Percentiles rank a stretch among this genome's conserved stretches.
These are phyloP conservation scores for Trypanosoma mega DNA, from an alignment of 208 protist genomes.

Conservation along the genomic window DNA sequence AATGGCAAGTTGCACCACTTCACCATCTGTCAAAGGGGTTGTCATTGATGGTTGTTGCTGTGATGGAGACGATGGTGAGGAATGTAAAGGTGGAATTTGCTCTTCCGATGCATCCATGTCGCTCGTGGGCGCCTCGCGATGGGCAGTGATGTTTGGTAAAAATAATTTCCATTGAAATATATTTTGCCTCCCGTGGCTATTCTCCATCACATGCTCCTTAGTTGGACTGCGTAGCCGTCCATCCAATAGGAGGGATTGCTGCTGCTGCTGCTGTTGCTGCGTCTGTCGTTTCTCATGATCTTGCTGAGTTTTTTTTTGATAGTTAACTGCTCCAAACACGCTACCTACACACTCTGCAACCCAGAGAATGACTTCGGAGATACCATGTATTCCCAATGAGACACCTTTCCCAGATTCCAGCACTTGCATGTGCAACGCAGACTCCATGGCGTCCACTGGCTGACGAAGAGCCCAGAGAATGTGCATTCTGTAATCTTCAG, in stretches of 20 bases:
- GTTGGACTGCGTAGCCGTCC: background rate
- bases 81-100: too few species aligned
- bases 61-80: too few species aligned
- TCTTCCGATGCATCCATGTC: too few species aligned
- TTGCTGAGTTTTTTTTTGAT: too few species aligned
- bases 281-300: too few species aligned
- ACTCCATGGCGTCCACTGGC: slow-evolving; percentile 14
- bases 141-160: slow-evolving; percentile 5
- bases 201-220: background rate
- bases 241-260: too few species aligned
- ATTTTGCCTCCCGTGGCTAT: background rate
- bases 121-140: too few species aligned
- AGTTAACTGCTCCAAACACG: slow-evolving; percentile 14
- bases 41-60: background rate
- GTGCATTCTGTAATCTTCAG: background rate
- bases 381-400: background rate
- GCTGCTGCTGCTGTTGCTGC: too few species aligned
- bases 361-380: slow-evolving; percentile 23
- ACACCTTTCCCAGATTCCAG: background rate
- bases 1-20: slow-evolving; percentile 20
- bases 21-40: slow-evolving; percentile 12
- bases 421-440: background rate
- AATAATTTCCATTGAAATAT: slow-evolving; percentile 26
- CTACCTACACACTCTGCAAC: slow-evolving; percentile 24
- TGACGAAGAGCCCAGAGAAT: slow-evolving; percentile 16